Percentiles rank a stretch among this genome's conserved stretches.
Evolutionary conservation across 164 flowering plant genomes (phyloP).

Genomic region (Annona cherimola): DNA sequence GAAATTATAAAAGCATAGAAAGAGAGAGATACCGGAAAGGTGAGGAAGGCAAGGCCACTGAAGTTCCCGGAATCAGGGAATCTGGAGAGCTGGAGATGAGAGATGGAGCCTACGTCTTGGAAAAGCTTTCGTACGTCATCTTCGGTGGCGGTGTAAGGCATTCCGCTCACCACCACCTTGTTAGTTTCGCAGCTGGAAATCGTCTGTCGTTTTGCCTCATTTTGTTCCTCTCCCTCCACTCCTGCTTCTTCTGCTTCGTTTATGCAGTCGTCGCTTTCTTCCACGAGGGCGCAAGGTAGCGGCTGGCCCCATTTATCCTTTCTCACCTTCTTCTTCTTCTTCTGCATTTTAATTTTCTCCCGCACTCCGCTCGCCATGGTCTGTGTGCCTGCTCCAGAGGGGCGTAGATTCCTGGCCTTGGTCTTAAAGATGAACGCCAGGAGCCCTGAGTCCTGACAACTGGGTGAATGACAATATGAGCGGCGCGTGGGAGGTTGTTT

Average conservation of each 20-base stretch:
- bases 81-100: conserved; percentile 15
- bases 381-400: too few relatives aligned
- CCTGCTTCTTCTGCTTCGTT: background rate
- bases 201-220: background rate
- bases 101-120: conserved; percentile 8
- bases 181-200: background rate
- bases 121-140: conserved; percentile 1
- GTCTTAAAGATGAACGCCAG: too few relatives aligned
- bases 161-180: conserved; percentile 12
- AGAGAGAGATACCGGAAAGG: conserved; percentile 4
- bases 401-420: too few relatives aligned
- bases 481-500: too few relatives aligned
- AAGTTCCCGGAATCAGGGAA: conserved; percentile 18
- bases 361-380: background rate
- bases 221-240: background rate
- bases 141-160: conserved; percentile 13
- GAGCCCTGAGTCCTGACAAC: too few relatives aligned
- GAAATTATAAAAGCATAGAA: background rate
- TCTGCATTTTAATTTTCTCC: background rate
- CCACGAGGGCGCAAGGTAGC: background rate
- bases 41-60: conserved; percentile 12
- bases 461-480: too few relatives aligned
- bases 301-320: conserved; percentile 15
- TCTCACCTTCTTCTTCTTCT: conserved; percentile 12
- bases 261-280: background rate